Percentiles rank a stretch among this genome's conserved stretches.
Evolutionary conservation across 768 basidiomycete species (phyloP).

Genomic region (Trametes cubensis): DNA sequence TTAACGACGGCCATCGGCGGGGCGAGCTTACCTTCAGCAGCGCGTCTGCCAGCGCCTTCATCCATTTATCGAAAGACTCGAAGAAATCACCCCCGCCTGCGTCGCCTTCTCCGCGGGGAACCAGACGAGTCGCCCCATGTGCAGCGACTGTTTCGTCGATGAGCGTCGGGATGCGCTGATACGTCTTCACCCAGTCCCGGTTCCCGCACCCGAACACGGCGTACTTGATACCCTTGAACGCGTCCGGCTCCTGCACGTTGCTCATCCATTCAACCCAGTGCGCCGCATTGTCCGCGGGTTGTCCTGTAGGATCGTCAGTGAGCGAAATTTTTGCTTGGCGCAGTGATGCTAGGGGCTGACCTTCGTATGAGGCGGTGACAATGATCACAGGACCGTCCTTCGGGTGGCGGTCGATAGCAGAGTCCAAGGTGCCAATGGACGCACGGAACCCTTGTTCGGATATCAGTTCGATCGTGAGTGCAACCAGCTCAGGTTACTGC

Average conservation of each 20-base stretch:
- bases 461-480: background rate
- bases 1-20: constrained; percentile 2
- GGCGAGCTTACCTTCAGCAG: constrained; percentile 35
- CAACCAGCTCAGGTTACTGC: background rate
- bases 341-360: constrained; percentile 16
- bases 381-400: constrained; percentile 49
- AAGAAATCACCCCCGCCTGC: constrained; percentile 45
- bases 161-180: constrained; percentile 48
- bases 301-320: constrained; percentile 28
- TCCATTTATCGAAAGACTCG: constrained; percentile 48
- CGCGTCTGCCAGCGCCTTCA: constrained; percentile 40
- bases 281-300: constrained; percentile 53
- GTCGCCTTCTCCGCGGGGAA: constrained; percentile 44
- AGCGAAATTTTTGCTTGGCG: constrained; percentile 17
- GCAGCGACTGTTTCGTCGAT: constrained; percentile 40
- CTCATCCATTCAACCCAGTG: constrained; percentile 47
- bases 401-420: constrained; percentile 38
- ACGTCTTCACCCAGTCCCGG: constrained; percentile 50
- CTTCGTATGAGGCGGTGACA: constrained; percentile 52
- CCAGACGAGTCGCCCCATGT: constrained; percentile 41
- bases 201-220: constrained; percentile 56
- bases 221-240: constrained; percentile 38
- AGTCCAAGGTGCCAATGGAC: constrained; percentile 44
- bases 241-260: constrained; percentile 30
- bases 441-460: constrained; percentile 40